Evolutionary conservation across 148 eudicot genomes (phyloP), one percentile per base, ranked within the genome.

Genomic region (Nepenthes gracilis): DNA sequence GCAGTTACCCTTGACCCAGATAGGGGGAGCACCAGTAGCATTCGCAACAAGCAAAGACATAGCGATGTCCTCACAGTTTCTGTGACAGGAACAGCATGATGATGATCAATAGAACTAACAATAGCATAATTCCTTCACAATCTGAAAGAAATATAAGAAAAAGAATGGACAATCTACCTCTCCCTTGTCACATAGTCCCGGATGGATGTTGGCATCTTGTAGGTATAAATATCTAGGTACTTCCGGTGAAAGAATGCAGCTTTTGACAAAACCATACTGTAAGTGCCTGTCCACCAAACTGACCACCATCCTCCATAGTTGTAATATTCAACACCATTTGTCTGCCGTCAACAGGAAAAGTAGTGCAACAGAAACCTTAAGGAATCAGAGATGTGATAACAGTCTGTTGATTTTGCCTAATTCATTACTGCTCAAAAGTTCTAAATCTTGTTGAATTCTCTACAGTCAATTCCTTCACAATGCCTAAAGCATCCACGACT

Each of bases 221-320:
- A 38, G 47, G 93, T 83, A 70, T 86, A 86, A 69, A 78, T 56
- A 54, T 83, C 82, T 60, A 86, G 72, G 70, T 83, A 86, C 66
- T 77, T 83, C 61, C 63, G 65, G 64, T 86, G 93, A 60, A 86
- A 78, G 71, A 86, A 83, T 66, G 93, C 81, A 64, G 86, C 84
- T 73, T 86, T 86, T 10, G 93, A 78, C 60, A 86, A 70, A 68
- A 86, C 80, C 84, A 86, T 81, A 71, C 88, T 86, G 70, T 83
- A 83, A 52, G 79, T 76, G 36, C 93, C 93, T 70, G 40, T 79
- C 93, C 93, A 83, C 93, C 93, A 86, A 58, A 86, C 88, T 49
- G 93, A 81, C 93, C 88, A 86, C 88, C 88, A 83, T 70, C 92
- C 88, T 67, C 85, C 85, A 69, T 83, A 83, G 10, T 66, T 53